Evolutionary conservation across 2,329 filamentous ascomycete species (phyloP).

Genomic region (Aureobasidium sp.): DNA sequence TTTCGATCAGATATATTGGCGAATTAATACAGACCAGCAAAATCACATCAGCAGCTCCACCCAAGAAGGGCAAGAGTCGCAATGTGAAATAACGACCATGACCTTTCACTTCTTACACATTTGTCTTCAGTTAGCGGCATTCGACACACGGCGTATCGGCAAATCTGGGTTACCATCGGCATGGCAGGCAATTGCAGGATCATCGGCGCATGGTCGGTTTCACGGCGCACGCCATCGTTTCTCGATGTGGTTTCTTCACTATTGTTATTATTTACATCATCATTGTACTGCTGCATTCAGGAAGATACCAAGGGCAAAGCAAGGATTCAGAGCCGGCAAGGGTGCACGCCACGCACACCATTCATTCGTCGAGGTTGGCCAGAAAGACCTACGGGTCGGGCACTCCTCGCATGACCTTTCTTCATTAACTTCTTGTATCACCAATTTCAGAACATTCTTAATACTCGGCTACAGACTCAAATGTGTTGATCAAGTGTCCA

Average conservation of each 20-base stretch:
- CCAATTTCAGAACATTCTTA: background rate
- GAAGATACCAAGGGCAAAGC: background rate
- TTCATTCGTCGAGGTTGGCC: background rate
- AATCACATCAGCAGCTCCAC: constrained; percentile 48
- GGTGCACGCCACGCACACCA: background rate
- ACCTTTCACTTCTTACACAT: constrained; percentile 1
- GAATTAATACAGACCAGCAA: constrained; percentile 77
- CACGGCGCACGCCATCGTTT: background rate
- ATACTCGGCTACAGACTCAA: background rate
- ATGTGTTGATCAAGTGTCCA: background rate
- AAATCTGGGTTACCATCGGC: constrained; percentile 5
- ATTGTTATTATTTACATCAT: background rate
- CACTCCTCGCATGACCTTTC: background rate
- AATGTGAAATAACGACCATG: constrained; percentile 13
- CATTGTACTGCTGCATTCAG: background rate
- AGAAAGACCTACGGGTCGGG: background rate
- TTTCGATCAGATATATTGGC: constrained; percentile 72
- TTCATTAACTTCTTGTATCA: constrained; percentile 12
- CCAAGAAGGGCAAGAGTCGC: constrained; percentile 39
- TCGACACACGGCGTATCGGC: constrained; percentile 12
- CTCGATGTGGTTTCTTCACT: background rate
- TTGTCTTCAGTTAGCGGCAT: constrained; percentile 15
- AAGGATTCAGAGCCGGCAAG: constrained; percentile 2
- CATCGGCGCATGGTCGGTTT: constrained; percentile 9
- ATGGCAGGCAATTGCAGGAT: constrained; percentile 2